Percentiles rank a stretch among this genome's conserved stretches.
phyloP scores from a whole-genome alignment of 2,329 filamentous ascomycete genomes.

The Thelonectria discophora region DNA sequence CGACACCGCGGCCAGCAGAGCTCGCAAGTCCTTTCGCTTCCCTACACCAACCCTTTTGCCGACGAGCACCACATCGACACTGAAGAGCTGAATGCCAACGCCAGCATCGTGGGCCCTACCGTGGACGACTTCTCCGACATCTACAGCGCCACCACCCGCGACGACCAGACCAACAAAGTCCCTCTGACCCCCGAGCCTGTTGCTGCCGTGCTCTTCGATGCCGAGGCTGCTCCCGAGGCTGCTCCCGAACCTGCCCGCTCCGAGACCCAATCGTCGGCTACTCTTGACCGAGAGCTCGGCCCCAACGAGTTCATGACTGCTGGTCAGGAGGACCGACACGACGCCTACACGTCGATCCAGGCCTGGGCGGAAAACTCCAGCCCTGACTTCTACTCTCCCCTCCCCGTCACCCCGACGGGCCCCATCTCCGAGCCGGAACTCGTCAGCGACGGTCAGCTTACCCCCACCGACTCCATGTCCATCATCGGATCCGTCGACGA shows the following conservation, averaged over 20 bases:
- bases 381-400: conserved; percentile 67
- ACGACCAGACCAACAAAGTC: conserved; percentile 31
- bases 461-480: conserved; percentile 67
- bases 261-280: conserved; percentile 38
- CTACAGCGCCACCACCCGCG: conserved; percentile 65
- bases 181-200: conserved; percentile 32
- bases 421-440: conserved; percentile 62
- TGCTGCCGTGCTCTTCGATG: conserved; percentile 47
- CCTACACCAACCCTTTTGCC: conserved; percentile 67
- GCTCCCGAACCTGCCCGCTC: conserved; percentile 26
- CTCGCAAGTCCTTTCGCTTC: conserved; percentile 55
- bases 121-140: conserved; percentile 63
- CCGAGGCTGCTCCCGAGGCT: no score
- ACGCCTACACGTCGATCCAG: conserved; percentile 69
- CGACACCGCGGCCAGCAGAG: conserved; percentile 57
- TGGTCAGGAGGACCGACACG: conserved; percentile 55
- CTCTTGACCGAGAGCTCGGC: conserved; percentile 49
- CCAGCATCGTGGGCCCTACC: conserved; percentile 54
- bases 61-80: conserved; percentile 64
- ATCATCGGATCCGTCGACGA: conserved; percentile 62
- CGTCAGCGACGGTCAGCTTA: conserved; percentile 63
- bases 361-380: conserved; percentile 68
- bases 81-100: conserved; percentile 54
- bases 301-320: conserved; percentile 63
- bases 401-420: conserved; percentile 60